Conservation (phyloP, 179 eudicot genomes). For the Nepenthes alata region DNA sequence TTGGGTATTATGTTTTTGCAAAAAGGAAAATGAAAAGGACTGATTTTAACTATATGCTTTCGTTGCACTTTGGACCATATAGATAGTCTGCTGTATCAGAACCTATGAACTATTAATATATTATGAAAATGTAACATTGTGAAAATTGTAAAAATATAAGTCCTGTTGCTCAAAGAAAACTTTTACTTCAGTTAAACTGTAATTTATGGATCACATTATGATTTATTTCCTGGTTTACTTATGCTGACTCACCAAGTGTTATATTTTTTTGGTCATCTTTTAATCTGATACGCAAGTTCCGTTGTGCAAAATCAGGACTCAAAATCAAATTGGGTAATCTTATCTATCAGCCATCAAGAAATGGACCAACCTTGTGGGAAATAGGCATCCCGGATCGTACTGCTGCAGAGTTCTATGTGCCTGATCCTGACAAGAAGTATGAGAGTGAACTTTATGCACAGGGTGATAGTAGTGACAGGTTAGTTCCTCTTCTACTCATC, state of each 20-base stretch:
- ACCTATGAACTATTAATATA: no score
- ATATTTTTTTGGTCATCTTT: neutral
- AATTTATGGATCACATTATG: no score
- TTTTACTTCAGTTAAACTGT: no score
- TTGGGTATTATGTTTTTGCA: no score
- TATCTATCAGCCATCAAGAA: conserved; percentile 28
- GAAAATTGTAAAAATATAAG: no score
- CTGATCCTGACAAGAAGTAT: conserved; percentile 14
- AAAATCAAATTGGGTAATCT: conserved; percentile 17
- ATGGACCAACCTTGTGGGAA: conserved; percentile 45
- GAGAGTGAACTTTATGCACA: neutral
- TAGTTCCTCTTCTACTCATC: neutral
- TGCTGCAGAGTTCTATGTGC: conserved; percentile 52
- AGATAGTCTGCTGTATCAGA: neutral
- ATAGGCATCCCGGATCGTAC: conserved; percentile 47
- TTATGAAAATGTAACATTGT: no score
- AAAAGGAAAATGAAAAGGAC: no score
- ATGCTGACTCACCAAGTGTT: neutral
- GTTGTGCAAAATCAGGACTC: conserved; percentile 16
- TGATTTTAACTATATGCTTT: no score
- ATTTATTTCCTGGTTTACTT: neutral
- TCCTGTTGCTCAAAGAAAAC: no score
- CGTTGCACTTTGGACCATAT: neutral
- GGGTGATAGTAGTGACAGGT: neutral
- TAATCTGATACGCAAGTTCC: neutral